Base-by-base conservation (phyloP, 2,329 filamentous ascomycete species). In the Penicillium griseofulvum region DNA sequence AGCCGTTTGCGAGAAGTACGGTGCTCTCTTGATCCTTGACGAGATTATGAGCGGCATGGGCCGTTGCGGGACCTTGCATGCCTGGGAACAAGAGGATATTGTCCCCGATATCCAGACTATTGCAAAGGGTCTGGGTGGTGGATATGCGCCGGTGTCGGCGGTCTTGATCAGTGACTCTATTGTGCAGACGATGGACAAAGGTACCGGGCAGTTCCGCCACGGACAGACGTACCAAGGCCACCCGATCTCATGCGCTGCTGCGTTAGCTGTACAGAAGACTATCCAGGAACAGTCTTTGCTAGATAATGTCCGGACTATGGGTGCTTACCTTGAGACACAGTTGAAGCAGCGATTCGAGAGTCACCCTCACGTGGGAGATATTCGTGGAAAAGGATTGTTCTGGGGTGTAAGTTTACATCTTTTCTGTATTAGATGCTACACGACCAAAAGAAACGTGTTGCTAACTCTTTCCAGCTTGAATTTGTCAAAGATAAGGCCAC, bases 1-100 rank as follows among this genome's bases (percentile, higher is more conserved):
- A 64, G 74, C 76, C 2, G 76, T 94, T 1, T 94, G 90, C 68
- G 81, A 87, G 49, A 83, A 83, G 57, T 79, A 93, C 65, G 89
- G 87, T 0, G 84, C 87, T 0, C 80, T 94, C 0, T 77, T 94
- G n/a, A 87, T 93, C 43, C 74, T 93, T 0, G 90, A 94, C 65
- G 90, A 93, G 67, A 80, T 91, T 42, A 90, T 91, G 87, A 81
- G 78, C 58, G 83, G 84, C 2, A 81, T 83, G 74, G 84, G 84
- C 7, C 78, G 83, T 7, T 78, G 75, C n/a, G 83, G 83, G 1
- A 80, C 79, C 1, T 65, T 83, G 3, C 83, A 85, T 60, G 83
- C 81, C 7, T 86, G 82, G 81, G 77, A 86, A 58, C 77, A 83
- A 46, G 80, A 84, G 54, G 78, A 69, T n/a, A 76, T 85, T 3